Percentiles rank a stretch among this genome's conserved stretches.
These are phyloP conservation scores for Aspergillus arachidicola DNA, from an alignment of 2,329 filamentous ascomycete genomes.

Conservation along the genomic window DNA sequence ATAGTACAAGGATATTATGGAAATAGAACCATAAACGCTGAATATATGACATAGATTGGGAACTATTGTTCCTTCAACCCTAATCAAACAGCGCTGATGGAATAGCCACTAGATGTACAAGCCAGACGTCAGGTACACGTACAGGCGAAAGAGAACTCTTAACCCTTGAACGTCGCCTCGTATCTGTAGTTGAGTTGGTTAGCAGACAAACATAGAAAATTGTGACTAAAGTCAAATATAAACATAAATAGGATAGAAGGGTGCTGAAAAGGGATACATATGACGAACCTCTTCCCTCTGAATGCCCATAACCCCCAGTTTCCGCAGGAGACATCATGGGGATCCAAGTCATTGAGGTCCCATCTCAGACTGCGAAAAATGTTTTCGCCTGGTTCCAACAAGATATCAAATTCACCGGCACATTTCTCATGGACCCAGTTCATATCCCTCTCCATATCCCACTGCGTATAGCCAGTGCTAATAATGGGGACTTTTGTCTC, in stretches of 20 bases:
- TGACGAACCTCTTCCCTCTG: slow-evolving; percentile 84
- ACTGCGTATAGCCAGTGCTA: slow-evolving; percentile 93
- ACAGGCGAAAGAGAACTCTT: slow-evolving; percentile 7
- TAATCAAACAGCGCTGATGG: no score
- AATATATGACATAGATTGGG: neutral
- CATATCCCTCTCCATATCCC: slow-evolving; percentile 90
- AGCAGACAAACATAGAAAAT: neutral
- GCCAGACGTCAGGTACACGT: neutral
- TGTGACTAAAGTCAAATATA: neutral
- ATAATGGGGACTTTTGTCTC: slow-evolving; percentile 96
- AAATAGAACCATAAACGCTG: neutral
- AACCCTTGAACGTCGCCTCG: slow-evolving; percentile 40
- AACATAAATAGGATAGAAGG: neutral
- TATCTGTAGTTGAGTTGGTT: slow-evolving; percentile 30
- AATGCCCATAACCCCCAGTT: slow-evolving; percentile 99
- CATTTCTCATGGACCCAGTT: slow-evolving; percentile 86
- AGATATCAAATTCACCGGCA: slow-evolving; percentile 85
- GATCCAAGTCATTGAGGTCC: slow-evolving; percentile 95
- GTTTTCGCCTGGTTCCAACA: slow-evolving; percentile 93
- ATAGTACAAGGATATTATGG: neutral
- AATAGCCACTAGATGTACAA: neutral
- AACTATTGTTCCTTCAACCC: neutral
- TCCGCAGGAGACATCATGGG: slow-evolving; percentile 89
- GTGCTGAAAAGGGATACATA: neutral
- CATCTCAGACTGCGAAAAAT: slow-evolving; percentile 89